Conservation (phyloP, 306 rosid species). For the Vachellia pachyceras region DNA sequence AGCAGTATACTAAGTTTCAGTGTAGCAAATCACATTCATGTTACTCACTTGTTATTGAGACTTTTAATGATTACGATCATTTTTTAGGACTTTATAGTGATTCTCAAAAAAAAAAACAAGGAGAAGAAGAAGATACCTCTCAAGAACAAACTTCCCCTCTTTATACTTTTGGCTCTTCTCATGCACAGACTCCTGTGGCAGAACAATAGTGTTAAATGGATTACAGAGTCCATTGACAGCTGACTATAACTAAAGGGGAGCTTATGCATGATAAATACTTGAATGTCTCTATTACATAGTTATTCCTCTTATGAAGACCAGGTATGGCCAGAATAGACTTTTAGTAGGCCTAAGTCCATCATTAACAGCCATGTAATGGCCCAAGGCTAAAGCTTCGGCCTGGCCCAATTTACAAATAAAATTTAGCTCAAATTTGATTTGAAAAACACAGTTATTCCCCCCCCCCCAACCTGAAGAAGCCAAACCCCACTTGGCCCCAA, state of each 20-base stretch:
- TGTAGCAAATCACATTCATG: no score
- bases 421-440: background rate
- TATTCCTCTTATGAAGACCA: background rate
- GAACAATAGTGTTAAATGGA: constrained; percentile 11
- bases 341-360: background rate
- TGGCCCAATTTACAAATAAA: background rate
- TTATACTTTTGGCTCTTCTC: constrained; percentile 87
- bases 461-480: no score
- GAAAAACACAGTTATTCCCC: background rate
- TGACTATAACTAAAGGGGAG: background rate
- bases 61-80: no score
- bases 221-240: background rate
- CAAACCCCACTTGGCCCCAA: background rate
- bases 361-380: background rate
- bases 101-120: no score
- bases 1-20: no score
- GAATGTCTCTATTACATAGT: background rate
- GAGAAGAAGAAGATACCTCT: constrained; percentile 61
- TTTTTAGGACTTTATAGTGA: no score
- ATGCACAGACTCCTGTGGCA: constrained; percentile 72
- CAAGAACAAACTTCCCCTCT: constrained; percentile 94
- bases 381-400: background rate
- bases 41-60: no score
- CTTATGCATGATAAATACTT: background rate
- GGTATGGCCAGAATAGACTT: background rate